Percentiles rank a stretch among this genome's conserved stretches.
Evolutionary conservation across 2,329 filamentous ascomycete genomes (phyloP).

Genomic region (Parastagonospora avenae): DNA sequence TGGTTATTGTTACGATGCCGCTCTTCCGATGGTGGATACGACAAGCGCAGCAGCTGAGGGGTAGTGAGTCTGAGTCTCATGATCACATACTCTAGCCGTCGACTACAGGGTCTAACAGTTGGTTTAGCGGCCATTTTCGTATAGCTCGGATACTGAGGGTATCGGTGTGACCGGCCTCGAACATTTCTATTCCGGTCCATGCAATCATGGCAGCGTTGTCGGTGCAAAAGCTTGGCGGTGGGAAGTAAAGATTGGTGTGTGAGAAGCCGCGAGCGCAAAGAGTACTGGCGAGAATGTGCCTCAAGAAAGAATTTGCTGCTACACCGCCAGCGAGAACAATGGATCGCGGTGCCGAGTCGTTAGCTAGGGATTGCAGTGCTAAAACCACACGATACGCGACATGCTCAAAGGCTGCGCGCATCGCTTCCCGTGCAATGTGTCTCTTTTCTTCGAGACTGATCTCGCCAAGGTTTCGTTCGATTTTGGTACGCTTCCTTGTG

Average conservation of each 20-base stretch:
- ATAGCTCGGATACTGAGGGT: conserved; percentile 37
- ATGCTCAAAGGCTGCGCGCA: conserved; percentile 87
- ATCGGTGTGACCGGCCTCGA: conserved; percentile 66
- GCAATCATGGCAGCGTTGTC: conserved; percentile 99
- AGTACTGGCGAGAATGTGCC: conserved; percentile 65
- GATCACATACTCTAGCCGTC: conserved; percentile 13
- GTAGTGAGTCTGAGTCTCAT: neutral
- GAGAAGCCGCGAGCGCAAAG: conserved; percentile 71
- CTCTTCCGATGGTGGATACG: no score
- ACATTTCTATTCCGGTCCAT: conserved; percentile 95
- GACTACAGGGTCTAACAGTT: conserved; percentile 33
- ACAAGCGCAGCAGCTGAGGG: no score
- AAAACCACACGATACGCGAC: conserved; percentile 75
- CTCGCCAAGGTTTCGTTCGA: conserved; percentile 36
- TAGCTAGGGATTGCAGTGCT: conserved; percentile 57
- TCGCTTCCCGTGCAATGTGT: conserved; percentile 71
- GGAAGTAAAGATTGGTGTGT: conserved; percentile 69
- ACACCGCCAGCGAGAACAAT: conserved; percentile 90
- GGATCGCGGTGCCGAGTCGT: conserved; percentile 6
- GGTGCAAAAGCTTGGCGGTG: conserved; percentile 80
- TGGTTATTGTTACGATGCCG: no score
- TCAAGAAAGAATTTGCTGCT: conserved; percentile 80
- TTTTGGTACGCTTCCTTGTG: conserved; percentile 35
- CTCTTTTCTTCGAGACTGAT: conserved; percentile 66
- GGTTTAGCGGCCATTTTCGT: conserved; percentile 46